Percentiles rank a stretch among this genome's conserved stretches.
phyloP scores from a whole-genome alignment of 2,329 filamentous ascomycete genomes.

The Metarhizium brunneum region DNA sequence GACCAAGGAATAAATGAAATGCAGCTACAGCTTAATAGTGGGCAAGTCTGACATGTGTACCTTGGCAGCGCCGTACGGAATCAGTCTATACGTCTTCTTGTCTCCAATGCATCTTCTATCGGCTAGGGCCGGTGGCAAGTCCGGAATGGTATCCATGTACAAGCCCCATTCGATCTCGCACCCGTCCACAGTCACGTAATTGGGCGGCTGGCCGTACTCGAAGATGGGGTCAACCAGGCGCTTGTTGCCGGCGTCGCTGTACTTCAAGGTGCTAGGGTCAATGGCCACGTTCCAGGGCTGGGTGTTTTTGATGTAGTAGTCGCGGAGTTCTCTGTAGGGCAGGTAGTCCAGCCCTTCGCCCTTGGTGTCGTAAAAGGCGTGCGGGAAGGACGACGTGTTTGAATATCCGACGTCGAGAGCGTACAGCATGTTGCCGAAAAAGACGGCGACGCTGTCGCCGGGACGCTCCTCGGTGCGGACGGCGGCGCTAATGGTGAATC shows the following conservation, averaged over 20 bases:
- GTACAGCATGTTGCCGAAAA: constrained; percentile 34
- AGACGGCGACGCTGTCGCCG: constrained; percentile 30
- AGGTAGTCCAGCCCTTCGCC: constrained; percentile 10
- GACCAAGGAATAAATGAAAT: neutral
- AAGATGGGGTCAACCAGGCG: constrained; percentile 18
- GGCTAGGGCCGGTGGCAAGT: constrained; percentile 9
- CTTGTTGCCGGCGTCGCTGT: constrained; percentile 12
- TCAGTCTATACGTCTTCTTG: constrained; percentile 22
- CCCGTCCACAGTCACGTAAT: constrained; percentile 25
- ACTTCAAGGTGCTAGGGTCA: constrained; percentile 15
- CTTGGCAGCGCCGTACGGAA: constrained; percentile 37
- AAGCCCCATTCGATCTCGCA: constrained; percentile 28
- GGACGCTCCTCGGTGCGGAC: constrained; percentile 14
- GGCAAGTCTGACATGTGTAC: constrained; percentile 29
- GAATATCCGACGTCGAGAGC: constrained; percentile 26
- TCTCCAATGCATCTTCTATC: constrained; percentile 14
- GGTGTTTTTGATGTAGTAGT: constrained; percentile 23
- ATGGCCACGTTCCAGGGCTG: constrained; percentile 20
- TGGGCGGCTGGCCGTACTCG: constrained; percentile 21
- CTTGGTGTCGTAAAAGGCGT: constrained; percentile 10
- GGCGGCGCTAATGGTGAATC: constrained; percentile 9
- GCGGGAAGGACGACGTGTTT: constrained; percentile 13
- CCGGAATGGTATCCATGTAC: constrained; percentile 21
- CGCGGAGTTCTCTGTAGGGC: constrained; percentile 17
- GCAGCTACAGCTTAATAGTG: neutral